phyloP scores from a whole-genome alignment of 495 filamentous ascomycete species.

The Bathelium albidoporum region DNA sequence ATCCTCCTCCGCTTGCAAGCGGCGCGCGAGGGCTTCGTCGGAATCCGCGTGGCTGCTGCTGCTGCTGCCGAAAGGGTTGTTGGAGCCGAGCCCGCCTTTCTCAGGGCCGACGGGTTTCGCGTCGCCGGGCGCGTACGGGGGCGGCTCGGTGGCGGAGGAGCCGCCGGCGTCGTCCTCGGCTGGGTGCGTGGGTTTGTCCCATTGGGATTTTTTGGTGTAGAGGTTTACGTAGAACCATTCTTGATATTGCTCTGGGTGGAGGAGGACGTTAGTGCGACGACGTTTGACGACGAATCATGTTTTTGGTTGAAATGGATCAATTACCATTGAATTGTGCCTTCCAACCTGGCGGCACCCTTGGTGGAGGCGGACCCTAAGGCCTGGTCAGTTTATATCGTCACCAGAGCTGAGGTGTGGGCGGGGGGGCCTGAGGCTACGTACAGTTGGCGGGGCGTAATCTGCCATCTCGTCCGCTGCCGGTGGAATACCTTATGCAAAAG shows the following conservation, averaged over 20 bases:
- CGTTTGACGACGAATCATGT: neutral
- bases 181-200: slow-evolving; percentile 63
- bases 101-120: slow-evolving; percentile 35
- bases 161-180: slow-evolving; percentile 34
- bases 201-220: slow-evolving; percentile 76
- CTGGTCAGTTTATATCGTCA: neutral
- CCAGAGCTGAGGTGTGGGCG: neutral
- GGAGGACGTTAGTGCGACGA: neutral
- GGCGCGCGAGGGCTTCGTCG: slow-evolving; percentile 64
- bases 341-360: slow-evolving; percentile 82
- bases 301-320: slow-evolving; percentile 13
- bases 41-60: slow-evolving; percentile 36
- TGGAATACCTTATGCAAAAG: neutral
- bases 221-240: slow-evolving; percentile 78
- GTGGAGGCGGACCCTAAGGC: slow-evolving; percentile 63
- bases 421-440: slow-evolving; percentile 6
- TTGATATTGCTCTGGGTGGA: slow-evolving; percentile 21
- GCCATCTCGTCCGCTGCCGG: slow-evolving; percentile 32
- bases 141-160: slow-evolving; percentile 42
- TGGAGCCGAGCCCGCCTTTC: slow-evolving; percentile 44
- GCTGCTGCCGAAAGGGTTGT: slow-evolving; percentile 46
- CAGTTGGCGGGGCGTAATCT: slow-evolving; percentile 54
- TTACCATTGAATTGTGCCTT: slow-evolving; percentile 74
- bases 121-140: slow-evolving; percentile 46
- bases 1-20: slow-evolving; percentile 75